Percentiles rank a stretch among this genome's conserved stretches.
These are phyloP conservation scores for Diddensiella transvaalensis DNA, from an alignment of 805 yeast species.

Conservation along the genomic window DNA sequence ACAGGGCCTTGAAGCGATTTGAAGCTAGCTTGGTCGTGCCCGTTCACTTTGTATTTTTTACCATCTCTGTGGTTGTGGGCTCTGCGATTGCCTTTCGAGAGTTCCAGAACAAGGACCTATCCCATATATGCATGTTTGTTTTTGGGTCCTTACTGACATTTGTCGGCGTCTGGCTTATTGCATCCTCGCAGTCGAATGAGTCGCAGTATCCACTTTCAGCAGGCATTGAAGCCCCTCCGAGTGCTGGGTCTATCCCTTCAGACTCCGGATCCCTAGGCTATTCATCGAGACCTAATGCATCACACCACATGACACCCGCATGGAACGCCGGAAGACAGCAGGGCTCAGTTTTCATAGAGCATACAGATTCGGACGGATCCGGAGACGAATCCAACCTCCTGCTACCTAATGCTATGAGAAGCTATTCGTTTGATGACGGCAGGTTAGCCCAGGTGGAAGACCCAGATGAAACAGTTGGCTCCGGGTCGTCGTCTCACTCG, in stretches of 20 bases:
- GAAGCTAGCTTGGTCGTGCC: constrained; percentile 48
- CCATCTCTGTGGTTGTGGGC: constrained; percentile 42
- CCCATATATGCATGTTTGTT: constrained; percentile 28
- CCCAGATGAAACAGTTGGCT: neutral
- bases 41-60: constrained; percentile 47
- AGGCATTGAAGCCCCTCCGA: neutral
- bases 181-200: constrained; percentile 17
- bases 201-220: neutral
- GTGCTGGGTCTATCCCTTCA: neutral
- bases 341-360: neutral
- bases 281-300: neutral
- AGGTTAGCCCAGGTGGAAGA: too few relatives aligned
- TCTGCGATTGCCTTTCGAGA: constrained; percentile 42
- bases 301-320: too few relatives aligned
- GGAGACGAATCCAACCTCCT: neutral
- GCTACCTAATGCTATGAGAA: neutral
- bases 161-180: constrained; percentile 41
- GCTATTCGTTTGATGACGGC: neutral
- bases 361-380: neutral
- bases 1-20: constrained; percentile 39
- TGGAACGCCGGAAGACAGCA: neutral
- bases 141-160: constrained; percentile 39
- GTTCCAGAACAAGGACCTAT: constrained; percentile 31
- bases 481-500: neutral
- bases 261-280: neutral